phyloP scores from a whole-genome alignment of 306 rosid genomes.

The Canavalia gladiata region DNA sequence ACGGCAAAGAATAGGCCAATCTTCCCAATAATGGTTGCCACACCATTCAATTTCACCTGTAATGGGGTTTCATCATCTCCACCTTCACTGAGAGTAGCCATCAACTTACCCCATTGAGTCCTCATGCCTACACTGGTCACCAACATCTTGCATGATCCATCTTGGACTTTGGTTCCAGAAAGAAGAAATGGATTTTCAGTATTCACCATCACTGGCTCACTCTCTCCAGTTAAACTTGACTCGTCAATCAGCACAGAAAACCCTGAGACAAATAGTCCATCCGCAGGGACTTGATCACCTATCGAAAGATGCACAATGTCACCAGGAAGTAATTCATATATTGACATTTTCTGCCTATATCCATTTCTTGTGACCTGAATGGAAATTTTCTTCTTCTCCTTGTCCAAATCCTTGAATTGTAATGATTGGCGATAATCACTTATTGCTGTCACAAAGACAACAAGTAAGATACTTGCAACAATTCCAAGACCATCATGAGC shows the following conservation, averaged over 20 bases:
- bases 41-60: constrained; percentile 96
- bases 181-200: constrained; percentile 85
- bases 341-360: constrained; percentile 91
- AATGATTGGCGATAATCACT: constrained; percentile 95
- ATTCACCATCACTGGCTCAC: constrained; percentile 85
- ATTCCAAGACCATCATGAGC: constrained; percentile 98
- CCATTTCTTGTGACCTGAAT: constrained; percentile 92
- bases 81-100: constrained; percentile 96
- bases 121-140: constrained; percentile 95
- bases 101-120: constrained; percentile 98
- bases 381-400: constrained; percentile 91
- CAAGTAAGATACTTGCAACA: constrained; percentile 91
- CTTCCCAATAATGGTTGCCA: constrained; percentile 95
- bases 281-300: constrained; percentile 97
- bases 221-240: constrained; percentile 97
- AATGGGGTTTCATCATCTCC: constrained; percentile 98
- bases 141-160: constrained; percentile 95
- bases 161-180: constrained; percentile 95
- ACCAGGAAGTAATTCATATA: constrained; percentile 93
- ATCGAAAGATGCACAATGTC: constrained; percentile 90
- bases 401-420: constrained; percentile 96
- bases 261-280: constrained; percentile 88
- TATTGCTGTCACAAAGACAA: constrained; percentile 92
- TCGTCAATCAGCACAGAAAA: constrained; percentile 88
- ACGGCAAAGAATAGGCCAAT: constrained; percentile 89